Evolutionary conservation across 2,329 filamentous ascomycete genomes (phyloP), one percentile per base, ranked within the genome.

Genomic region (Alternaria postmessia): DNA sequence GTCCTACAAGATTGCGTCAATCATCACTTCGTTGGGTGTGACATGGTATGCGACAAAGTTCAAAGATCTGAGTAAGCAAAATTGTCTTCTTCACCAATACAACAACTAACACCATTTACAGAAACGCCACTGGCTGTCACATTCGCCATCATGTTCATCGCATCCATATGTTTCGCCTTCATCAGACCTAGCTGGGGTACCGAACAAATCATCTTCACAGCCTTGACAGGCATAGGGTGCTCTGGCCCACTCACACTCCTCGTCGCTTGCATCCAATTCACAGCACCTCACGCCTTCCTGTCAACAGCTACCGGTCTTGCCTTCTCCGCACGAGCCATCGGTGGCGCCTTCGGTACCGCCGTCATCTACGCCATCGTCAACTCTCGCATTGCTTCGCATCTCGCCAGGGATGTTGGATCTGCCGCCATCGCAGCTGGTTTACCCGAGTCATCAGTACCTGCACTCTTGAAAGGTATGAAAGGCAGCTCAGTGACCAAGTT

Each of bases 261-360:
- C 1, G 72, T 76, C 8, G 72, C 73, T 7, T 73, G 69, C 36
- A 66, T 75, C 8, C 74, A 76, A 48, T 76, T 75, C 51, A 74
- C 69, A 0, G 66, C 73, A 16, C 74, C 74, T 0, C 73, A 76
- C 34, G 71, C 69, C 3, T 75, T 66, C 39, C 58, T 76, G 2
- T 70, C 67, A 4, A 76, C 74, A 3, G 74, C 74, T 0, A 75
- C 74, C 0, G 74, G 74, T 5, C 67, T 76, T 6, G 74, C 73
- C 0, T 76, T 75, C 55, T 75, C 73, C 6, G 73, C 72, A 3
- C 63, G 74, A 22, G 74, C 74, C 1, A 74, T 76, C 24, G 74
- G 74, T 2, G 73, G 74, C 41, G 70, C 73, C 0, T 75, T 76
- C 41, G 73, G 72, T 7, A 71, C 71, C 0, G 74, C 74, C 5